phyloP scores from a whole-genome alignment of 2,329 filamentous ascomycete genomes.

The Paramyrothecium roridum region DNA sequence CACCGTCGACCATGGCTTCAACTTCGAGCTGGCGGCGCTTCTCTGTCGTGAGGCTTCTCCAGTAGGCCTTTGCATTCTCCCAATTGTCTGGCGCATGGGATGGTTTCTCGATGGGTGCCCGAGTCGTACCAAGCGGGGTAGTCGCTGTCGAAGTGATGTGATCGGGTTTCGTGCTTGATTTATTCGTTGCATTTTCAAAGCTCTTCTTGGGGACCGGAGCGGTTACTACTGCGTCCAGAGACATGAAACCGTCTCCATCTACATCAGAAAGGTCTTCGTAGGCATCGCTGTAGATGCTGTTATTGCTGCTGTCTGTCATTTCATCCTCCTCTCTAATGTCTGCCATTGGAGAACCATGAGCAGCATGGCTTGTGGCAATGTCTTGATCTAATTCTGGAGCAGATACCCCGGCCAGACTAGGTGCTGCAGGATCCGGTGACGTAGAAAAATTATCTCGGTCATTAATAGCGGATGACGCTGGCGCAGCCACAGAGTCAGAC shows the following conservation, averaged over 20 bases:
- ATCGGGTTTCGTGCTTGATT: slow-evolving; percentile 15
- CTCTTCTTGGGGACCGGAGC: slow-evolving; percentile 38
- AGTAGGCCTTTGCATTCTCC: slow-evolving; percentile 67
- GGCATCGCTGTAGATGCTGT: slow-evolving; percentile 71
- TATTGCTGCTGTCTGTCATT: slow-evolving; percentile 47
- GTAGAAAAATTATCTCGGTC: neutral
- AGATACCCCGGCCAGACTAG: no score
- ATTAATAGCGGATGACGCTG: neutral
- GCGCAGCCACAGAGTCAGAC: neutral
- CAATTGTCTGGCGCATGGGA: slow-evolving; percentile 46
- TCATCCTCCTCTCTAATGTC: slow-evolving; percentile 37
- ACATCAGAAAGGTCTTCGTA: slow-evolving; percentile 68
- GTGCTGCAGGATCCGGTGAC: no score
- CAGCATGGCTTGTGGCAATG: slow-evolving; percentile 1
- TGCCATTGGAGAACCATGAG: slow-evolving; percentile 22
- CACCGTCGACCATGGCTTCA: slow-evolving; percentile 53
- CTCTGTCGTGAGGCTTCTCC: slow-evolving; percentile 62
- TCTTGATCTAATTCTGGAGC: neutral
- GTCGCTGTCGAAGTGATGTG: slow-evolving; percentile 5
- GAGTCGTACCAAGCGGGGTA: neutral
- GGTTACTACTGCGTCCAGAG: slow-evolving; percentile 68
- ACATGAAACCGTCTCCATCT: slow-evolving; percentile 66
- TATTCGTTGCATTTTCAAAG: slow-evolving; percentile 18
- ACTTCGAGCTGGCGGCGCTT: slow-evolving; percentile 60
- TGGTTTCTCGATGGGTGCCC: slow-evolving; percentile 1